These are phyloP conservation scores for Lagenaria siceraria DNA, from an alignment of 306 rosid species.

Conservation along the genomic window DNA sequence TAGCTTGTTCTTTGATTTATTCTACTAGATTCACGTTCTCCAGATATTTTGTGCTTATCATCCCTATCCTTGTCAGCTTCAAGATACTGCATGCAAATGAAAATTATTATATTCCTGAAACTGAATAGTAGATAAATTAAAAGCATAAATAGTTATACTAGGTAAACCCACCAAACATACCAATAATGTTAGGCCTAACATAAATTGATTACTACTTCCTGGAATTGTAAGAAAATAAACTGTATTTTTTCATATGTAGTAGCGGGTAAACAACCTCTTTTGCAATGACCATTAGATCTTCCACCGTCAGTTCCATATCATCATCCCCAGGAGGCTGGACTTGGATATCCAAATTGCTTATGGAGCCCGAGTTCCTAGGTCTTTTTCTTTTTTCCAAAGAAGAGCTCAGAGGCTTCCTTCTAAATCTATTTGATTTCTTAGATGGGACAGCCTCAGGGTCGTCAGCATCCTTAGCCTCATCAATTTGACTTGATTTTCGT, in stretches of 20 bases:
- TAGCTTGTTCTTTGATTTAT: constrained; percentile 7
- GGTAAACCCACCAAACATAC: neutral
- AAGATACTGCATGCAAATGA: constrained; percentile 42
- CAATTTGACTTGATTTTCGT: constrained; percentile 12
- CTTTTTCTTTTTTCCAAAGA: constrained; percentile 14
- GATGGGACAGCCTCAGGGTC: constrained; percentile 13
- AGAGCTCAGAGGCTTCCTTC: constrained; percentile 17
- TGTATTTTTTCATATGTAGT: neutral
- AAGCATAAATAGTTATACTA: neutral
- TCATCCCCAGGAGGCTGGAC: constrained; percentile 24
- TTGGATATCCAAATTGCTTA: constrained; percentile 15
- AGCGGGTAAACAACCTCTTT: constrained; percentile 43
- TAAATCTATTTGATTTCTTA: constrained; percentile 15
- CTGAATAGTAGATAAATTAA: neutral
- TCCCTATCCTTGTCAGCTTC: constrained; percentile 26
- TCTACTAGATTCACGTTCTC: constrained; percentile 20
- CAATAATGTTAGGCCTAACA: neutral
- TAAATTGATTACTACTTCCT: neutral
- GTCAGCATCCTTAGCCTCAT: constrained; percentile 3
- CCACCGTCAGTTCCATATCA: constrained; percentile 47
- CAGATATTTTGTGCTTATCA: constrained; percentile 9
- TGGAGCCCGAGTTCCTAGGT: constrained; percentile 14
- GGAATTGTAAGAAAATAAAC: neutral
- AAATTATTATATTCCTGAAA: neutral
- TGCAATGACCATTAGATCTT: constrained; percentile 62